phyloP scores from a whole-genome alignment of 2,329 filamentous ascomycete genomes.

The Stenocarpella maydis region DNA sequence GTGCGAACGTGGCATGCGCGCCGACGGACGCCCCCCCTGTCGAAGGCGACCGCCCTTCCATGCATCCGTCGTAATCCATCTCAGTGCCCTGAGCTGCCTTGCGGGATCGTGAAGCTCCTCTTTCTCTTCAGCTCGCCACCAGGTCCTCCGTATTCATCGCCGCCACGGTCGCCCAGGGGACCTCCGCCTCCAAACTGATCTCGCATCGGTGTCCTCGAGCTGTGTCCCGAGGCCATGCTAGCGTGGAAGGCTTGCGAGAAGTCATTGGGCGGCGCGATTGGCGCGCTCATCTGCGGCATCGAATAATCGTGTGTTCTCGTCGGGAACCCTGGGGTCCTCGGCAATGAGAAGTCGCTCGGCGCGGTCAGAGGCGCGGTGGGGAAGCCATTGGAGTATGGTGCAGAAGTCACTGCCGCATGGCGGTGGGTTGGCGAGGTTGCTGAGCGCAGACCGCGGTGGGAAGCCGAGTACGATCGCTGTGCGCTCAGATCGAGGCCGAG shows the following conservation, averaged over 20 bases:
- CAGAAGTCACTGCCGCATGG: conserved; percentile 48
- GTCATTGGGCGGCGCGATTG: conserved; percentile 61
- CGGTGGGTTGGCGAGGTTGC: conserved; percentile 47
- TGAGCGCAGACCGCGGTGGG: conserved; percentile 40
- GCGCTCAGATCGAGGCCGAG: conserved; percentile 55
- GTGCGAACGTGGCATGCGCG: background rate
- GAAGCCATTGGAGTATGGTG: conserved; percentile 58
- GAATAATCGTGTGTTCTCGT: conserved; percentile 55
- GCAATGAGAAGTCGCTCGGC: conserved; percentile 60
- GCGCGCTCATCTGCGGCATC: conserved; percentile 63
- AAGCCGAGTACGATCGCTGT: conserved; percentile 49
- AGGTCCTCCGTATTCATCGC: conserved; percentile 42
- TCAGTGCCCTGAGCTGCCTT: conserved; percentile 29
- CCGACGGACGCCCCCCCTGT: background rate
- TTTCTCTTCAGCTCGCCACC: conserved; percentile 47
- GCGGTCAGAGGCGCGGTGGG: conserved; percentile 63
- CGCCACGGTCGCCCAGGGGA: conserved; percentile 39
- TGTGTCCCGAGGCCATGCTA: conserved; percentile 47
- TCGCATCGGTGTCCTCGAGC: conserved; percentile 53
- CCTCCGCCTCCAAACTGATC: conserved; percentile 51
- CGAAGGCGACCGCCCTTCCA: background rate
- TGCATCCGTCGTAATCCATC: background rate
- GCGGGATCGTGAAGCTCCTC: conserved; percentile 47
- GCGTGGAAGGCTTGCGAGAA: conserved; percentile 59
- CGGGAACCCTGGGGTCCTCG: conserved; percentile 51